Evolutionary conservation across 306 rosid genomes (phyloP), one percentile per base, ranked within the genome.

Genomic region (Sindora glabra): DNA sequence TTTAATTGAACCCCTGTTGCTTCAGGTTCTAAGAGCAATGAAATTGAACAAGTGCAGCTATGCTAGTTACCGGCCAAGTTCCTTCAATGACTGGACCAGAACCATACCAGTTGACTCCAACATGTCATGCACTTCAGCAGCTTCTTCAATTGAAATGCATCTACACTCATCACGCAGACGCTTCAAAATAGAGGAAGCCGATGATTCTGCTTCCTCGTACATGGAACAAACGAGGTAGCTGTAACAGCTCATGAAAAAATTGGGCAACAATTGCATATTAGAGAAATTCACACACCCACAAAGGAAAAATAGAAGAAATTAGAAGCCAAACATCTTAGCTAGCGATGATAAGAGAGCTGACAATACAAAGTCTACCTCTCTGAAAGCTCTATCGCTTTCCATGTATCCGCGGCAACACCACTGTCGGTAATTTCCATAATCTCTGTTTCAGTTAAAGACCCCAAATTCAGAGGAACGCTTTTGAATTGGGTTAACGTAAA

Each of bases 191-290:
- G 96, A 83, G 29, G 85, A 79, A 74, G 98, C 80, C 34, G 63
- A 55, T 8, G 77, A 72, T 22, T 75, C 76, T 0, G 96, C 95
- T 53, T 80, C 85, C 70, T 81, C 82, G 10, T 73, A 86, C 90
- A 78, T 77, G 37, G 82, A 78, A 55, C 94, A 79, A 32, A 88
- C 92, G 32, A 92, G 98, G 74, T 64, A 85, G 74, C 96, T 84
- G 80, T 57, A 70, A 44, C n/a, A 1, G 0, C 23, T 13, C 63
- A 21, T 37, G 5, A 38, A 17, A 6, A 53, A 24, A 29, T 18
- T 12, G 7, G 64, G 6, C 19, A 48, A 1, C 2, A 41, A 12
- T n/a, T n/a, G n/a, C 3, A 42, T 48, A 4, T 16, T 8, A 25
- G 24, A 14, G 22, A 27, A 16, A 45, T 7, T 55, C 22, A 8